Conservation (phyloP, 257 asterid genomes). For the Cynanchum wilfordii region DNA sequence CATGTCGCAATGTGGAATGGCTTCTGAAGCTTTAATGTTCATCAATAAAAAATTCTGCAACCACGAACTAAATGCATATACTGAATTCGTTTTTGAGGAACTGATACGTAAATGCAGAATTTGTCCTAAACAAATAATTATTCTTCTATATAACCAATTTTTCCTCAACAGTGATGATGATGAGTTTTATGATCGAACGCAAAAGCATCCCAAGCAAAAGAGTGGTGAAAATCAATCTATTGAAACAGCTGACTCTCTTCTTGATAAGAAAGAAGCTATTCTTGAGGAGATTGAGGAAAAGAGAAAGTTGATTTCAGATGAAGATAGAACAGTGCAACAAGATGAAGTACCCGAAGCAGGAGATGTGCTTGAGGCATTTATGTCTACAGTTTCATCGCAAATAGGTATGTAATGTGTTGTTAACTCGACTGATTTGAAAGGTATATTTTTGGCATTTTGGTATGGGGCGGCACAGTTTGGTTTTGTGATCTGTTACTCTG, state of each 20-base stretch:
- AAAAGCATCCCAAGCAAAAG: conserved; percentile 57
- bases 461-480: not conserved
- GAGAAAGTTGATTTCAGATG: conserved; percentile 50
- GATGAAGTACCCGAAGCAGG: conserved; percentile 53
- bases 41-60: not conserved
- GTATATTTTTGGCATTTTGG: not conserved
- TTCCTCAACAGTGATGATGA: conserved; percentile 69
- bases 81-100: not conserved
- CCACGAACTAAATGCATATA: not conserved
- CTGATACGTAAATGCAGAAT: not conserved
- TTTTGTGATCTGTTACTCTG: not conserved
- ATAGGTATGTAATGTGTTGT: conserved; percentile 49
- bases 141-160: conserved; percentile 8
- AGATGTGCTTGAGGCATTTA: conserved; percentile 94
- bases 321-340: conserved; percentile 33
- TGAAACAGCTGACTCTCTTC: conserved; percentile 95
- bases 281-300: conserved; percentile 55
- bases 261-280: conserved; percentile 78
- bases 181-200: conserved; percentile 85
- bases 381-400: conserved; percentile 90
- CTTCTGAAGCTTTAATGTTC: not conserved
- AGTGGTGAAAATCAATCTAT: conserved; percentile 64
- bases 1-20: not conserved
- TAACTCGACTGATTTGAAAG: not conserved
- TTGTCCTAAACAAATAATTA: not conserved